Conservation (phyloP, 2,329 filamentous ascomycete genomes). For the Ascochyta koolunga region DNA sequence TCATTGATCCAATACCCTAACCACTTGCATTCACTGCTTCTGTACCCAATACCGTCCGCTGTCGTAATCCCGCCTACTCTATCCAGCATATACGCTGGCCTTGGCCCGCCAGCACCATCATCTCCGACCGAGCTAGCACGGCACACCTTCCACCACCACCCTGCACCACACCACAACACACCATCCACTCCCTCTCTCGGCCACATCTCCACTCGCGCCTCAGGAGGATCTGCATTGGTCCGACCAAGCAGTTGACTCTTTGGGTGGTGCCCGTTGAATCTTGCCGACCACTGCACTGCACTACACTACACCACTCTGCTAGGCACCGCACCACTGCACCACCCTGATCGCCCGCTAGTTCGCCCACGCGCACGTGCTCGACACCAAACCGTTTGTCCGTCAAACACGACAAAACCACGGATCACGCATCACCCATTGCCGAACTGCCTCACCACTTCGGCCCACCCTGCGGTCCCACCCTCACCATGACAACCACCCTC, state of each 20-base stretch:
- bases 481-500: constrained; percentile 22
- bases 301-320: no score
- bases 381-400: constrained; percentile 4
- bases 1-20: constrained; percentile 15
- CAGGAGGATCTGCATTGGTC: constrained; percentile 4
- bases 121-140: not conserved
- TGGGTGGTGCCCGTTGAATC: no score
- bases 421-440: not conserved
- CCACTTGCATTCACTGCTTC: constrained; percentile 4
- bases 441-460: not conserved
- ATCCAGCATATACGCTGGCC: not conserved
- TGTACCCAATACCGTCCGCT: constrained; percentile 5
- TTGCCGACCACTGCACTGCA: no score
- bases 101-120: not conserved
- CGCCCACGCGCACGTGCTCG: constrained; percentile 1
- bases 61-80: not conserved
- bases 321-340: no score
- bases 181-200: not conserved
- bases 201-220: not conserved
- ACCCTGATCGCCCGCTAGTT: constrained; percentile 5
- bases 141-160: not conserved
- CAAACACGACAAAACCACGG: not conserved
- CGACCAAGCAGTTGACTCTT: not conserved
- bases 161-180: constrained; percentile 2
- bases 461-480: not conserved